A percentile compares a stretch with the other conserved stretches of the same genome.
phyloP scores from a whole-genome alignment of 2,329 filamentous ascomycete genomes.

The Neofusicoccum cordaticola region DNA sequence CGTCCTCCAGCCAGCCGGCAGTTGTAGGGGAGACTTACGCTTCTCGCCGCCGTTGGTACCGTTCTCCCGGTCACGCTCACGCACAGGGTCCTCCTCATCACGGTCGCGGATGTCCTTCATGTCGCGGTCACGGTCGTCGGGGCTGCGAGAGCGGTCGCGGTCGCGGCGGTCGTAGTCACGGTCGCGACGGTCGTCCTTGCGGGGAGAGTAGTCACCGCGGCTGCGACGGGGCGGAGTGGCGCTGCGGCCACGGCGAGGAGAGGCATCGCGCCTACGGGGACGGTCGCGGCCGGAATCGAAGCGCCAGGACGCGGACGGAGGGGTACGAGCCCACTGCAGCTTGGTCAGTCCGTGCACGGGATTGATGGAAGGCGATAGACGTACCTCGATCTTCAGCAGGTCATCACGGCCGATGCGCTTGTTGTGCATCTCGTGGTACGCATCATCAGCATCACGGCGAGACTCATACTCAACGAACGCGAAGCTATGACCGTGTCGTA shows the following conservation, averaged over 20 bases:
- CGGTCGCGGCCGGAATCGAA: constrained; percentile 82
- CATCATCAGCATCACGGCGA: constrained; percentile 95
- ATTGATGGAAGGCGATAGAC: constrained; percentile 25
- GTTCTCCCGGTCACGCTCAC: constrained; percentile 63
- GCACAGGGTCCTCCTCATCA: constrained; percentile 53
- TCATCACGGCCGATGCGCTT: constrained; percentile 97
- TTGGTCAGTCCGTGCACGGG: constrained; percentile 21
- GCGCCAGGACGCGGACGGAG: constrained; percentile 95
- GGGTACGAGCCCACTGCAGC: constrained; percentile 92
- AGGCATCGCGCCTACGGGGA: constrained; percentile 69
- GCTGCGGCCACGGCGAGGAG: constrained; percentile 45
- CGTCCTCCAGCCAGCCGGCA: constrained; percentile 23
- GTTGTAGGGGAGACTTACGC: constrained; percentile 53
- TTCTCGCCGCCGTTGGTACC: constrained; percentile 87
- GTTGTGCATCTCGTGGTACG: constrained; percentile 99
- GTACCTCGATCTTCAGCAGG: constrained; percentile 93
- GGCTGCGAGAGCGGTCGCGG: constrained; percentile 69
- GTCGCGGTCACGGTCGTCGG: constrained; percentile 60
- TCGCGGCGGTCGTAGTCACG: constrained; percentile 69
- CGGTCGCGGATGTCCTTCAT: constrained; percentile 54
- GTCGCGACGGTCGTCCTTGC: constrained; percentile 82
- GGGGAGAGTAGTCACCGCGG: constrained; percentile 73
- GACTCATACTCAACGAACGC: constrained; percentile 99
- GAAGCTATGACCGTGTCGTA: constrained; percentile 57
- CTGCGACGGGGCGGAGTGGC: constrained; percentile 55